These are phyloP conservation scores for Rhizopus arrhizus DNA, from an alignment of 371 early-diverging fungal species.

Conservation along the genomic window DNA sequence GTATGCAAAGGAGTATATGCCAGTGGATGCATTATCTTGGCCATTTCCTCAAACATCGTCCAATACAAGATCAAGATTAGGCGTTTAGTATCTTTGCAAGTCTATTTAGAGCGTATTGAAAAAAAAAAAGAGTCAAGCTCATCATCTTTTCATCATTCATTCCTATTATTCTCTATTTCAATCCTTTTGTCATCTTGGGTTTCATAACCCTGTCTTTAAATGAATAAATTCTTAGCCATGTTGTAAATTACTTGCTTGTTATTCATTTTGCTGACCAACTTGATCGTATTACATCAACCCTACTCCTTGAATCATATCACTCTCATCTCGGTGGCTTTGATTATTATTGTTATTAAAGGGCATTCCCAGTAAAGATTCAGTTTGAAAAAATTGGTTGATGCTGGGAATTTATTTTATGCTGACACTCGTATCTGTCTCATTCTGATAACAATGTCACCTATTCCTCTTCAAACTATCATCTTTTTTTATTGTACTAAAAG, in stretches of 20 bases:
- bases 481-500: too few species aligned
- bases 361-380: too few species aligned
- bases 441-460: too few species aligned
- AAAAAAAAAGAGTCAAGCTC: background rate
- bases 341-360: too few species aligned
- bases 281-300: background rate
- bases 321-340: too few species aligned
- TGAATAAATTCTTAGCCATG: background rate
- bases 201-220: background rate
- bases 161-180: background rate
- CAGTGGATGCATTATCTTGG: background rate
- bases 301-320: too few species aligned
- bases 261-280: too few species aligned
- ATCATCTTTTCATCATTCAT: background rate
- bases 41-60: background rate
- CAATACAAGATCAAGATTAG: constrained; percentile 1
- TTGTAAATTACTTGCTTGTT: background rate
- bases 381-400: too few species aligned
- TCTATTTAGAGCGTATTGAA: background rate
- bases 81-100: background rate
- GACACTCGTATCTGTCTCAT: too few species aligned
- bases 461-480: too few species aligned
- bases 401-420: too few species aligned
- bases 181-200: background rate
- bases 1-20: constrained; percentile 4